Conservation (phyloP, 2,329 filamentous ascomycete genomes). For the Orbilia brochopaga region DNA sequence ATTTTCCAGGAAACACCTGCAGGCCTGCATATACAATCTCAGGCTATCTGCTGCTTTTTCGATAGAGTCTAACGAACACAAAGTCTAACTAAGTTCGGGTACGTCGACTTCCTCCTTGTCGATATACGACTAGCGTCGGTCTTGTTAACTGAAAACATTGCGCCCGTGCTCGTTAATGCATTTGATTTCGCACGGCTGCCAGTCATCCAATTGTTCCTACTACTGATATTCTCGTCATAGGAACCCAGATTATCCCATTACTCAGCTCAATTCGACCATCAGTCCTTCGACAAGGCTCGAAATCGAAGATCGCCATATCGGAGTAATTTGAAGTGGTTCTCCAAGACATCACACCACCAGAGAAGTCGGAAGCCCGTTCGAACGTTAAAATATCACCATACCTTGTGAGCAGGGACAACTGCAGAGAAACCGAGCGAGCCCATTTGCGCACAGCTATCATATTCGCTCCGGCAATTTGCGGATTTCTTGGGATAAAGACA, state of each 20-base stretch:
- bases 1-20: neutral
- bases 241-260: neutral
- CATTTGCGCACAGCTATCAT: neutral
- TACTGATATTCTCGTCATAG: neutral
- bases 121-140: neutral
- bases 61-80: neutral
- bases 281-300: neutral
- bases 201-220: neutral
- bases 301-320: neutral
- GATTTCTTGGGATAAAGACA: neutral
- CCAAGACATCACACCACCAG: constrained; percentile 7
- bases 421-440: neutral
- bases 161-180: neutral
- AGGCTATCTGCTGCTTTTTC: neutral
- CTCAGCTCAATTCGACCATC: neutral
- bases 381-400: neutral
- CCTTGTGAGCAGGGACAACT: neutral
- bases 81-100: neutral
- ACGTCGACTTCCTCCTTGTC: neutral
- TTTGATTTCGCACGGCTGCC: neutral
- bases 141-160: neutral
- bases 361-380: constrained; percentile 1
- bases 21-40: no score
- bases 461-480: neutral
- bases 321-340: neutral